Base-by-base conservation (phyloP, 495 filamentous ascomycete genomes). In the Bacidia gigantensis region DNA sequence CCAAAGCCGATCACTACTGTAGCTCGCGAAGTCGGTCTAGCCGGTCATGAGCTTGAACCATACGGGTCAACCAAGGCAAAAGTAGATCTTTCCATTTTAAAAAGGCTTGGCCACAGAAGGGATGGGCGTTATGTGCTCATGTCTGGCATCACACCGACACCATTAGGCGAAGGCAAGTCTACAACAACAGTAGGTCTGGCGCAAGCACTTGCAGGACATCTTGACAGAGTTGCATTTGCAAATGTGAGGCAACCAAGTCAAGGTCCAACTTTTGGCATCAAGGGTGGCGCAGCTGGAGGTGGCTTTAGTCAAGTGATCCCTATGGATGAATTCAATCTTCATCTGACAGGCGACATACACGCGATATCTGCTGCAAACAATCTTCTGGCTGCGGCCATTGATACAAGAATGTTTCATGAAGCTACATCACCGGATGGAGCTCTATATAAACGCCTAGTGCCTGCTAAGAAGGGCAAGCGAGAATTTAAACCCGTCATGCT, bases 301-400 rank as follows among this genome's bases (percentile, higher is more conserved):
- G 92, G 92, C 14, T 98, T 95, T 73, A 93, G 87, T 65, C 92
- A 98, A 67, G 92, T 97, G 61, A 97, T 98, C 58, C 92, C 92
- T 49, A 98, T 98, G 92, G 92, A 98, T 57, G 92, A 98, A 65
- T 98, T 98, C 74, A 98, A 98, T 64, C 73, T 98, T 56, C 92
- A 98, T 64, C 69, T 98, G 64, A 98, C 92, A 40, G 92, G 92
- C 58, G 92, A 98, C 64, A 97, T 98, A 56, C 92, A 98, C 64
- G 92, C 92, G 39, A 90, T 98, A 62, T 87, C 89, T 32, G 92
- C 92, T 10, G 92, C 92, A 3, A 98, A 97, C 73, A 98, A 98
- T 69, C 75, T 98, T 39, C 83, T 98, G n/a, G 92, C 92, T 51
- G 92, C 92, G 40, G 92, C 92, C 11, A 95, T 98, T 59, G 92